Conservation (phyloP, 2,329 filamentous ascomycete species). For the Arthroderma uncinatum region DNA sequence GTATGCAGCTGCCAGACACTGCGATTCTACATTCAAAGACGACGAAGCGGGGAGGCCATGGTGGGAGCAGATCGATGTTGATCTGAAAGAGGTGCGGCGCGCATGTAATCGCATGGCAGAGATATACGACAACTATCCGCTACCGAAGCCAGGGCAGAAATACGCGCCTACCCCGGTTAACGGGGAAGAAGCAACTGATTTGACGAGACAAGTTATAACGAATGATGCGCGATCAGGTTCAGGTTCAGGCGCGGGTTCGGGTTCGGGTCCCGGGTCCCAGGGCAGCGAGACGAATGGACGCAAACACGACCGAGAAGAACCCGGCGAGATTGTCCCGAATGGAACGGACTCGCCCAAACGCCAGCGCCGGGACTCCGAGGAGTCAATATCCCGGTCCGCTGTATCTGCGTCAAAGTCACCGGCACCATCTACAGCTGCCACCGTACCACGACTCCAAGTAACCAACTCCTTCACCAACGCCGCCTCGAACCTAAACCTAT, state of each 20-base stretch:
- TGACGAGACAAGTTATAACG: slow-evolving; percentile 21
- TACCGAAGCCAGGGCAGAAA: slow-evolving; percentile 34
- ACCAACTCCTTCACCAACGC: slow-evolving; percentile 6
- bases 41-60: slow-evolving; percentile 67
- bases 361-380: slow-evolving; percentile 18
- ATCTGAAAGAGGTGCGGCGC: slow-evolving; percentile 56
- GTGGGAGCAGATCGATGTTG: slow-evolving; percentile 72
- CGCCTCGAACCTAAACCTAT: slow-evolving; percentile 6
- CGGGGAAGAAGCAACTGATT: slow-evolving; percentile 25
- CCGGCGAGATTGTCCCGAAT: slow-evolving; percentile 4
- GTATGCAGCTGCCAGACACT: slow-evolving; percentile 73
- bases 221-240: slow-evolving; percentile 8
- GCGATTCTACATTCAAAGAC: slow-evolving; percentile 58
- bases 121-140: slow-evolving; percentile 36
- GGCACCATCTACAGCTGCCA: background rate
- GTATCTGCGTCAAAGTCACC: background rate
- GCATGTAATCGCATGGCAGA: slow-evolving; percentile 66
- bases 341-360: slow-evolving; percentile 26
- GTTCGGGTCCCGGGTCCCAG: too few relatives aligned
- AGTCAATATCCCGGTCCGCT: background rate
- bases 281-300: slow-evolving; percentile 12
- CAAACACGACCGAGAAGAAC: slow-evolving; percentile 14
- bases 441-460: background rate
- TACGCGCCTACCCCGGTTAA: slow-evolving; percentile 30
- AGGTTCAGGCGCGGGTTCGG: too few relatives aligned